Base-by-base conservation (phyloP, 768 basidiomycete genomes). In the Saitozyma sp. region DNA sequence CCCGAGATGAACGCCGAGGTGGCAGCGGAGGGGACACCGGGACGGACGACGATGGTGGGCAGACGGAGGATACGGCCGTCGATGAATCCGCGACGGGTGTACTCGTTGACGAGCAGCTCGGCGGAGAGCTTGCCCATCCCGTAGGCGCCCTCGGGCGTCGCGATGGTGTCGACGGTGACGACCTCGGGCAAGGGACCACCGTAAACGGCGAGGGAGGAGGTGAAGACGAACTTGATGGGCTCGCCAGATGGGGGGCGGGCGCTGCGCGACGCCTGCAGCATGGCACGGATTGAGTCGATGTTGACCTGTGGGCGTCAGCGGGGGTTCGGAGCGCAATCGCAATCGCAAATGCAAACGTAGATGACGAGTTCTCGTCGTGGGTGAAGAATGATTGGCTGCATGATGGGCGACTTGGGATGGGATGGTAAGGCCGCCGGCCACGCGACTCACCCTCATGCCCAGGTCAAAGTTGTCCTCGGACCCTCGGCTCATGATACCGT, bases 21-120 rank as follows among this genome's bases (percentile, higher is more conserved):
- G 0, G 86, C 86, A 4, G 82, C 82, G 3, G 84, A 80, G 6
- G 86, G 85, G 4, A 80, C 80, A 57, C 86, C 85, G 6, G 85
- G 82, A 45, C 86, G 82, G 51, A 86, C 84, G 56, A 83, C 83
- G 63, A 87, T 83, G 3, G 86, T 86, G 6, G 86, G 86, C 2
- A 86, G 81, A 50, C 86, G 85, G 38, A 87, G 76, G 66, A 86
- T 84, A 41, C 85, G 83, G 17, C 85, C 86, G 66, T 86, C 85
- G 49, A 86, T 73, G 63, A 84, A 85, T 9, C 85, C 85, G 20
- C 85, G 79, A 43, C 86, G 82, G 9, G 84, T 80, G 72, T 84
- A 87, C 69, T 87, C 86, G 78, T 85, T 86, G 57, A 86, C 81
- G 56, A 86, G 76, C 41, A 85, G 76, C 76, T 87, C 86, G 11